These are phyloP conservation scores for Chenopodium quinoa DNA, from an alignment of 148 eudicot species.

Conservation along the genomic window DNA sequence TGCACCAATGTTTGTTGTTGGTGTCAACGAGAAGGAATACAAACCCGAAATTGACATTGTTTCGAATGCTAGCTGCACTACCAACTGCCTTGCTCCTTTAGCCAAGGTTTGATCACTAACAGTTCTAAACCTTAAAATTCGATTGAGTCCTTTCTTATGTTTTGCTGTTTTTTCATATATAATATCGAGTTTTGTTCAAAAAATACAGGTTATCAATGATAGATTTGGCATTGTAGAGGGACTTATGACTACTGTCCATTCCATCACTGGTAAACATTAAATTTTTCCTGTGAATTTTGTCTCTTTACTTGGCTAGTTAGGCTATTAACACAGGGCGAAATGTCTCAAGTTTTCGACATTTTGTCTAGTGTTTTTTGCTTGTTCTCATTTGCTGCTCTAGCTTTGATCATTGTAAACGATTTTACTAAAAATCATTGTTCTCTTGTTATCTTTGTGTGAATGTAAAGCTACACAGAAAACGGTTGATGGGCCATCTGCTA, in stretches of 20 bases:
- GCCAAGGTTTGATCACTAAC: conserved; percentile 47
- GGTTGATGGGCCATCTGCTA: conserved; percentile 71
- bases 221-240: conserved; percentile 79
- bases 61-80: conserved; percentile 80
- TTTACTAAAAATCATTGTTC: not conserved
- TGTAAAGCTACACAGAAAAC: conserved; percentile 62
- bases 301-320: not conserved
- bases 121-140: not conserved
- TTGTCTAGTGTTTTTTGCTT: not conserved
- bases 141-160: not conserved
- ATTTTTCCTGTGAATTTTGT: not conserved
- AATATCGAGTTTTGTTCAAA: not conserved
- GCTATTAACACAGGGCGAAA: too few species aligned
- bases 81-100: conserved; percentile 82
- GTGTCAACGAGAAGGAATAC: conserved; percentile 77
- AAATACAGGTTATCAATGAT: conserved; percentile 49
- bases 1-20: conserved; percentile 78
- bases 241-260: conserved; percentile 74
- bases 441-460: not conserved
- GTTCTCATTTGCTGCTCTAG: not conserved
- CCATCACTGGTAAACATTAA: conserved; percentile 50
- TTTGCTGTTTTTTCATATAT: not conserved
- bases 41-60: conserved; percentile 52
- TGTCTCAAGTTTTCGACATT: not conserved
- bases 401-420: not conserved